Evolutionary conservation across 768 basidiomycete species (phyloP), one percentile per base, ranked within the genome.

Genomic region (Kwoniella bestiolae): DNA sequence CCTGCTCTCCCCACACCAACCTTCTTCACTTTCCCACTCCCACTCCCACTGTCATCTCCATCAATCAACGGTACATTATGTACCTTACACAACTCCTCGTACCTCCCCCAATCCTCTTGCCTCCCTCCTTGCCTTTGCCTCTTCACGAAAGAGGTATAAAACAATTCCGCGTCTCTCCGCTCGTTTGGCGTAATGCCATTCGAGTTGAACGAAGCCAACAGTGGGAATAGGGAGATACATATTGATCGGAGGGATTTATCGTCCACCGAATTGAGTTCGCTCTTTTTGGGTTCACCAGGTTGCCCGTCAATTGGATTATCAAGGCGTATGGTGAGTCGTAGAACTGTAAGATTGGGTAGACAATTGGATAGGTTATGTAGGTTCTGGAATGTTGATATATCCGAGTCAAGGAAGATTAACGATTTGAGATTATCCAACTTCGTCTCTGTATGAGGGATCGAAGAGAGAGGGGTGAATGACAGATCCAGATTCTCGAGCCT

Each of bases 141-240:
- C 44, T 26, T 44, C 11, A 67, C 66, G 28, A 65, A 62, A 18
- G 59, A 56, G 4, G 70, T 56, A 44, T 76, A 77, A n/a, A 53
- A 67, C 49, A 70, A 34, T 59, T 79, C 78, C 3, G 79, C 69
- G 29, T 80, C 79, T 28, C 69, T 45, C 44, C 79, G 31, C 45
- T 80, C 79, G 12, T 57, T 51, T 16, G 59, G 3, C 2, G 65
- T 61, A 18, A 78, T 55, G 2, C 47, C 25, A 5, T 71, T 68
- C 5, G 71, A 74, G 50, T 80, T 80, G 63, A 80, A 73, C n/a
- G 25, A 31, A 4, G 47, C 44, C 4, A 80, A 52, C 0, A 25
- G 34, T 3, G 64, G 56, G 3, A 80, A 55, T 56, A 69, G 74
- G 16, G 77, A 73, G 25, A 80, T 75, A 23, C 72, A 47, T 34